A percentile compares a stretch with the other conserved stretches of the same genome.
These are phyloP conservation scores for Ajuga chamaepitys DNA, from an alignment of 257 asterid genomes.

Conservation along the genomic window DNA sequence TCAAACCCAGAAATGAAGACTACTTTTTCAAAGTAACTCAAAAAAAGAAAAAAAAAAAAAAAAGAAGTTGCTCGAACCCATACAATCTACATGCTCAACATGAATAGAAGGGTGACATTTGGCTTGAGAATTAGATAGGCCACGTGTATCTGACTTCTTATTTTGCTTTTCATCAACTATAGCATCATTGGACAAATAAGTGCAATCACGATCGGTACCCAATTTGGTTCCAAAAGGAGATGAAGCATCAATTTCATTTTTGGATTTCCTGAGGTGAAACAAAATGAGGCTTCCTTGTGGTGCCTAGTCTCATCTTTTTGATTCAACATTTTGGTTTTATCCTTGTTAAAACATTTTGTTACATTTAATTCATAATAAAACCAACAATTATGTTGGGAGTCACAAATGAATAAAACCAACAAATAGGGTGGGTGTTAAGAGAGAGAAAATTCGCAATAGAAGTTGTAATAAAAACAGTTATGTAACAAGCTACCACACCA, in stretches of 20 bases:
- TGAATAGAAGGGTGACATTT: conserved; percentile 15
- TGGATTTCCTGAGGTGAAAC: conserved; percentile 14
- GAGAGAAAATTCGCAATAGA: no score
- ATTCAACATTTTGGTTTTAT: conserved; percentile 17
- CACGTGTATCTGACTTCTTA: not conserved
- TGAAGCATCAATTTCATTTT: conserved; percentile 18
- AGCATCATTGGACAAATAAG: conserved; percentile 7
- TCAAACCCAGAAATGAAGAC: no score
- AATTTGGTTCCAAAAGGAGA: conserved; percentile 11
- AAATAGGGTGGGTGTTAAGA: not conserved
- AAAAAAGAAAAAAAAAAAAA: no score
- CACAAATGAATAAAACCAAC: no score
- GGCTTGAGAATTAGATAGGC: conserved; percentile 7
- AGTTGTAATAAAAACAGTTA: not conserved
- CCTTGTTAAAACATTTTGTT: conserved; percentile 9
- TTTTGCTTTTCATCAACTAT: not conserved
- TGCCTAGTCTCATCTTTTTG: conserved; percentile 14
- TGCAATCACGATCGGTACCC: conserved; percentile 11
- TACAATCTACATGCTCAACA: conserved; percentile 5
- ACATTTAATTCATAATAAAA: no score
- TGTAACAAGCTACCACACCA: not conserved
- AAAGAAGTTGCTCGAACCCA: no score
- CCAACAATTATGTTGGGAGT: no score
- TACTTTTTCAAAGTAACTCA: no score
- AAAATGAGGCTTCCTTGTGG: conserved; percentile 14